These are phyloP conservation scores for Aspergillus ochraceus DNA, from an alignment of 2,329 filamentous ascomycete genomes.

Conservation along the genomic window DNA sequence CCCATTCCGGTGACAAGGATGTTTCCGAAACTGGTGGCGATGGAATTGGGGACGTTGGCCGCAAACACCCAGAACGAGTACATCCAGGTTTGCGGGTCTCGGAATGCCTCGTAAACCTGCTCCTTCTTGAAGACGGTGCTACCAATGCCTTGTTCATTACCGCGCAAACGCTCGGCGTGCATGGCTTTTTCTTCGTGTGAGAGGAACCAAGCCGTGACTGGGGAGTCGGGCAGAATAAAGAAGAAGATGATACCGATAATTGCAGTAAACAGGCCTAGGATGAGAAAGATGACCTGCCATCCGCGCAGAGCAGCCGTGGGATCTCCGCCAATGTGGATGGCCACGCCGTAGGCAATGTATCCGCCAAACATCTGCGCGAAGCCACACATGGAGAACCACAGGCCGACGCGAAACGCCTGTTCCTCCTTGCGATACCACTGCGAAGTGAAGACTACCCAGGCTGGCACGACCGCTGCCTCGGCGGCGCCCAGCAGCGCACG, in stretches of 20 bases:
- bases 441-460: constrained; percentile 30
- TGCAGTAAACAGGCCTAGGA: constrained; percentile 37
- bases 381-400: constrained; percentile 34
- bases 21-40: constrained; percentile 39
- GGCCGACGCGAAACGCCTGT: constrained; percentile 30
- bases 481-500: constrained; percentile 54
- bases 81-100: constrained; percentile 39
- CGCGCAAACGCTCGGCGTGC: constrained; percentile 34
- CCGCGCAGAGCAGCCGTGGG: constrained; percentile 27
- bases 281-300: constrained; percentile 42
- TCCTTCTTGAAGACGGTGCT: constrained; percentile 34
- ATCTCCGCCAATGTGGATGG: constrained; percentile 27
- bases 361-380: constrained; percentile 40
- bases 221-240: constrained; percentile 39
- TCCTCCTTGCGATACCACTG: constrained; percentile 36
- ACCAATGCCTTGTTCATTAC: constrained; percentile 39
- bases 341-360: constrained; percentile 38
- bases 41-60: constrained; percentile 40
- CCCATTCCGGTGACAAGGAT: constrained; percentile 42
- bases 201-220: constrained; percentile 34
- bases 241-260: constrained; percentile 38
- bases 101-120: constrained; percentile 36
- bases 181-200: constrained; percentile 31
- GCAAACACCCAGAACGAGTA: constrained; percentile 38
- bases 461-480: constrained; percentile 44